phyloP scores from a whole-genome alignment of 768 basidiomycete genomes.

The Pleurotus djamor region DNA sequence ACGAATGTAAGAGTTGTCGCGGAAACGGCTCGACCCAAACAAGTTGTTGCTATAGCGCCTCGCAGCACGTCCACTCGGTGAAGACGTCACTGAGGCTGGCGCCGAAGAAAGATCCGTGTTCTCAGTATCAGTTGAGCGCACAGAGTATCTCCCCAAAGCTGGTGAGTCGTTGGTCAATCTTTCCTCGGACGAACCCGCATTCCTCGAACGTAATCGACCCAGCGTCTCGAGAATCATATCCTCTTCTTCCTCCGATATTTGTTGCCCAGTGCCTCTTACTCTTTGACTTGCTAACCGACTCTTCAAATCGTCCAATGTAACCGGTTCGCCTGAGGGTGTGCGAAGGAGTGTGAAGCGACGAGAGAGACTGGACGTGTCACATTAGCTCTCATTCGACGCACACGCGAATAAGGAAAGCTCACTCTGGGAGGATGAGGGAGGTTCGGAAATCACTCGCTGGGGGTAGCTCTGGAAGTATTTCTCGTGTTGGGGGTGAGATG shows the following conservation, averaged over 20 bases:
- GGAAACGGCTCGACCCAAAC: conserved; percentile 77
- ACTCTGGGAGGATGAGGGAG: conserved; percentile 85
- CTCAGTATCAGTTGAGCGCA: conserved; percentile 24
- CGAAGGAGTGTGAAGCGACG: conserved; percentile 82
- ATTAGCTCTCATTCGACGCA: conserved; percentile 5
- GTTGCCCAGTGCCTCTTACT: conserved; percentile 61
- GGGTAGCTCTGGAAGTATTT: conserved; percentile 55
- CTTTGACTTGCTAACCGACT: conserved; percentile 74
- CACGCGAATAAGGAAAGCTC: conserved; percentile 28
- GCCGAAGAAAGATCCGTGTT: conserved; percentile 26
- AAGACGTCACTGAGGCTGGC: conserved; percentile 34
- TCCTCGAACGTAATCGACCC: conserved; percentile 39
- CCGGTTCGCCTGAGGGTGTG: conserved; percentile 61
- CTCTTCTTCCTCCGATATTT: conserved; percentile 80
- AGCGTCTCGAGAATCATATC: conserved; percentile 81
- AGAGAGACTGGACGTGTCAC: conserved; percentile 51
- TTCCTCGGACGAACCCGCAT: conserved; percentile 30
- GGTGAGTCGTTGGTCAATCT: conserved; percentile 6
- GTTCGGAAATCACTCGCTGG: conserved; percentile 80
- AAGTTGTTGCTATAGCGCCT: conserved; percentile 87
- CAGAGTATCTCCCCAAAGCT: conserved; percentile 20
- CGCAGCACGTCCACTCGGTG: conserved; percentile 46
- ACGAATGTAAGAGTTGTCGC: conserved; percentile 72
- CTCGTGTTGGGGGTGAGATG: conserved; percentile 29
- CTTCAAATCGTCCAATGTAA: conserved; percentile 63